phyloP scores from a whole-genome alignment of 2,329 filamentous ascomycete species.

The Verticillium zaregamsianum region DNA sequence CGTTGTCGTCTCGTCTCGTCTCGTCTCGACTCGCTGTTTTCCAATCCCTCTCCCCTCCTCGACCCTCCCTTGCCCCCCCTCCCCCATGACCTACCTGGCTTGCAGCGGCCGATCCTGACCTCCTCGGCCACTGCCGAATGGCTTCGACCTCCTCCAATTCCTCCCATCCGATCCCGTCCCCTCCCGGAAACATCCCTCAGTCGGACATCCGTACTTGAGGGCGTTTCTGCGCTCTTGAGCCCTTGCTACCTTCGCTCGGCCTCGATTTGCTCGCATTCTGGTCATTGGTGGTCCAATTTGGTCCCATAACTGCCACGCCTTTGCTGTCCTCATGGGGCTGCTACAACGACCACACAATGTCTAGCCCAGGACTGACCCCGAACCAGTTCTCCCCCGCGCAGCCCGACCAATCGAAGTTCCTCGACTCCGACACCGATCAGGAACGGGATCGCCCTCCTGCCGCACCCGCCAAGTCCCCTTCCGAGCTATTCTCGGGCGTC shows the following conservation, averaged over 20 bases:
- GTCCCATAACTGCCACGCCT: background rate
- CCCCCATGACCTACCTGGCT: background rate
- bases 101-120: background rate
- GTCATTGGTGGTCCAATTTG: background rate
- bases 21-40: background rate
- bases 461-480: conserved; percentile 29
- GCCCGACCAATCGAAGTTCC: conserved; percentile 29
- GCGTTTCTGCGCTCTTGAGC: background rate
- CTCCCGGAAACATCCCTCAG: background rate
- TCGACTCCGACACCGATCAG: conserved; percentile 41
- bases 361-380: conserved; percentile 26
- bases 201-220: background rate
- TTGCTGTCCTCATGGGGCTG: background rate
- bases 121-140: background rate
- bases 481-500: conserved; percentile 47
- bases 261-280: background rate
- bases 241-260: background rate
- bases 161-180: background rate
- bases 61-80: background rate
- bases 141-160: background rate
- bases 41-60: background rate
- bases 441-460: conserved; percentile 17
- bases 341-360: conserved; percentile 6
- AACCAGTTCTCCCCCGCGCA: conserved; percentile 19
- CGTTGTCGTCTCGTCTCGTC: background rate